Conservation (phyloP, 2,329 filamentous ascomycete species). For the Zymoseptoria brevis region DNA sequence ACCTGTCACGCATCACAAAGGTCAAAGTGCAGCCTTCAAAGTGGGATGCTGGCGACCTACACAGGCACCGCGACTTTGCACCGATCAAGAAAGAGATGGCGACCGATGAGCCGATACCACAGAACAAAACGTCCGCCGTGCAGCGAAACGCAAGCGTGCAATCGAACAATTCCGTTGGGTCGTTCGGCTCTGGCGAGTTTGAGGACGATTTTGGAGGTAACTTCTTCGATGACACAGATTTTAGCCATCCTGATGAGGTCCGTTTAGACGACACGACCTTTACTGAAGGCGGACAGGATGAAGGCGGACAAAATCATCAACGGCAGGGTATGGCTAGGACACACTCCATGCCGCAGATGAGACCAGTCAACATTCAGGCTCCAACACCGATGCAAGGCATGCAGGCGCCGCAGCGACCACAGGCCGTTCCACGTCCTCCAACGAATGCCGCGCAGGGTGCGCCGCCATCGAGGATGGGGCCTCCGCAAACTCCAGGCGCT, state of each 20-base stretch:
- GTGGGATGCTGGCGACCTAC: conserved; percentile 71
- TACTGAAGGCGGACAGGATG: conserved; percentile 10
- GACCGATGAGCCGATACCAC: conserved; percentile 7
- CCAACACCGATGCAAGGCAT: conserved; percentile 17
- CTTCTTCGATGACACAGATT: conserved; percentile 49
- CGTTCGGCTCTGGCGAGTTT: conserved; percentile 34
- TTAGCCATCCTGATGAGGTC: conserved; percentile 68
- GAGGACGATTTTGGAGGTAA: conserved; percentile 51
- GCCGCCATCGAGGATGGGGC: conserved; percentile 18
- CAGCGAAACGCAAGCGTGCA: conserved; percentile 27
- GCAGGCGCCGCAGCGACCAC: conserved; percentile 20
- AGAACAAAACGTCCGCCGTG: conserved; percentile 9
- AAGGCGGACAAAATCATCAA: conserved; percentile 11
- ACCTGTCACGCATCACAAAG: conserved; percentile 80
- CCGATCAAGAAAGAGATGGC: conserved; percentile 49
- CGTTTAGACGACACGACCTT: conserved; percentile 39
- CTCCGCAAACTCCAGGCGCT: conserved; percentile 22
- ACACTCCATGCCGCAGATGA: conserved; percentile 27
- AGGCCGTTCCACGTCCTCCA: conserved; percentile 14
- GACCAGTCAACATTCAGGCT: conserved; percentile 23
- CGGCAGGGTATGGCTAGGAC: conserved; percentile 22
- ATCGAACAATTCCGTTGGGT: conserved; percentile 26
- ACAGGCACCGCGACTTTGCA: conserved; percentile 70
- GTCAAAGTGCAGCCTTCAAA: conserved; percentile 71
- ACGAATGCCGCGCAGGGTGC: conserved; percentile 15